A percentile compares a stretch with the other conserved stretches of the same genome.
phyloP scores from a whole-genome alignment of 2,329 filamentous ascomycete species.

The Teratosphaeria gauchensis region DNA sequence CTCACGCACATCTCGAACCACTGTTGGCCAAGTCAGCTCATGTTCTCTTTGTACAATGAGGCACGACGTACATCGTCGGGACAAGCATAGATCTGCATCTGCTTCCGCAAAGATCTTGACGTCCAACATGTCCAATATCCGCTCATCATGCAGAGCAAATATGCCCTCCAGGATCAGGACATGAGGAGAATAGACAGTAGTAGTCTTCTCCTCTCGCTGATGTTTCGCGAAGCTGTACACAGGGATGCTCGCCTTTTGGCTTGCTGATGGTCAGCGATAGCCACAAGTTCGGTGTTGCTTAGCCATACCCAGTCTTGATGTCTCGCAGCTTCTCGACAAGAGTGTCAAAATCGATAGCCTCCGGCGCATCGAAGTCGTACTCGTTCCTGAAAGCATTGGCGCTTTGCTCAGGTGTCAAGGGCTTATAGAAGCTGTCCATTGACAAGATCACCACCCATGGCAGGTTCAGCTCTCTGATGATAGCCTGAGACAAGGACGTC shows the following conservation, averaged over 20 bases:
- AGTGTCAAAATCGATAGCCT: conserved; percentile 89
- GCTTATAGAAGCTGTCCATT: conserved; percentile 98
- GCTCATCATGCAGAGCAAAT: conserved; percentile 80
- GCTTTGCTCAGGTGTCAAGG: conserved; percentile 68
- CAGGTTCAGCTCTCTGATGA: conserved; percentile 78
- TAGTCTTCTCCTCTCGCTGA: conserved; percentile 66
- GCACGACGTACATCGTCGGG: conserved; percentile 60
- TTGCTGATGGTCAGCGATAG: conserved; percentile 27
- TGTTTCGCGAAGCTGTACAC: conserved; percentile 94
- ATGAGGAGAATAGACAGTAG: conserved; percentile 89
- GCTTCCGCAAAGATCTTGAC: conserved; percentile 98
- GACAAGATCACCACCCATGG: conserved; percentile 98
- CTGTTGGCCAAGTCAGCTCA: conserved; percentile 31
- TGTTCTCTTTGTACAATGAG: neutral
- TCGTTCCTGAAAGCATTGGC: conserved; percentile 77
- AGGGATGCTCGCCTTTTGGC: conserved; percentile 81
- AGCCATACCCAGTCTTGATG: conserved; percentile 76
- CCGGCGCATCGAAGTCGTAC: conserved; percentile 90
- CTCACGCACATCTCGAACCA: conserved; percentile 79
- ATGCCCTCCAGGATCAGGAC: conserved; percentile 94
- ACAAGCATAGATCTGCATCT: conserved; percentile 86
- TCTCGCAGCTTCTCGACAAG: conserved; percentile 70
- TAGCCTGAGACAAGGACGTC: conserved; percentile 85
- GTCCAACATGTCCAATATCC: conserved; percentile 78
- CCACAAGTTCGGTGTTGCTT: neutral